phyloP scores from a whole-genome alignment of 192 early-diverging fungal genomes.

The Helicostylum pulchrum region DNA sequence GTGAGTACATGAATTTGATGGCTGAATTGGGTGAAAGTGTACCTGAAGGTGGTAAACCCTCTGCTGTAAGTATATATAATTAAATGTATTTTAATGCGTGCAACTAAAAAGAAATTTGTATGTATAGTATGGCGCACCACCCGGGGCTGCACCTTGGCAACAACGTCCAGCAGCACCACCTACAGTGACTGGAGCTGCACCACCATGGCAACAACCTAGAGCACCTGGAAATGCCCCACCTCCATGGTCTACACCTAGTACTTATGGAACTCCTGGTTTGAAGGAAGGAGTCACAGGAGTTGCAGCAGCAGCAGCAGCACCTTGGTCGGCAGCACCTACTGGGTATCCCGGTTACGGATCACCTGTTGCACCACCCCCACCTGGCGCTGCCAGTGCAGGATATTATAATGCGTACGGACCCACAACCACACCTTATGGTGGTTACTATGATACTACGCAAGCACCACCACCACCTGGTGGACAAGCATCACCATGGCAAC shows the following conservation, averaged over 20 bases:
- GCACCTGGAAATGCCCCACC: slow-evolving; percentile 28
- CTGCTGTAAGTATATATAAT: not conserved
- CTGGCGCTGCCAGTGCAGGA: not conserved
- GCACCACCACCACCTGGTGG: slow-evolving; percentile 29
- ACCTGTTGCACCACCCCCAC: not conserved
- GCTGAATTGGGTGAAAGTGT: slow-evolving; percentile 82
- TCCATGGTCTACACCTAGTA: slow-evolving; percentile 18
- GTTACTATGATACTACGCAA: slow-evolving; percentile 33
- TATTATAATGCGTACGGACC: slow-evolving; percentile 13
- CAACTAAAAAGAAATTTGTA: not conserved
- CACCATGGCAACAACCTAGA: slow-evolving; percentile 39
- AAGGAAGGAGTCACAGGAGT: slow-evolving; percentile 6
- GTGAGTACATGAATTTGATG: slow-evolving; percentile 91
- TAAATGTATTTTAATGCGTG: not conserved
- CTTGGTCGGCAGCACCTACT: slow-evolving; percentile 18
- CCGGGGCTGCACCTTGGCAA: slow-evolving; percentile 37
- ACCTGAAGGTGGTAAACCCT: slow-evolving; percentile 26
- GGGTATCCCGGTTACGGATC: not conserved
- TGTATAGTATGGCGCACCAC: slow-evolving; percentile 3
- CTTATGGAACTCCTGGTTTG: slow-evolving; percentile 2
- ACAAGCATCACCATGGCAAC: slow-evolving; percentile 26
- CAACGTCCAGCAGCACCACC: slow-evolving; percentile 21
- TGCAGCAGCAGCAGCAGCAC: slow-evolving; percentile 19
- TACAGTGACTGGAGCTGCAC: slow-evolving; percentile 11
- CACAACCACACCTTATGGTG: not conserved